These are phyloP conservation scores for Oryza coarctata DNA, from an alignment of 176 grass and related monocot genomes.

Conservation along the genomic window DNA sequence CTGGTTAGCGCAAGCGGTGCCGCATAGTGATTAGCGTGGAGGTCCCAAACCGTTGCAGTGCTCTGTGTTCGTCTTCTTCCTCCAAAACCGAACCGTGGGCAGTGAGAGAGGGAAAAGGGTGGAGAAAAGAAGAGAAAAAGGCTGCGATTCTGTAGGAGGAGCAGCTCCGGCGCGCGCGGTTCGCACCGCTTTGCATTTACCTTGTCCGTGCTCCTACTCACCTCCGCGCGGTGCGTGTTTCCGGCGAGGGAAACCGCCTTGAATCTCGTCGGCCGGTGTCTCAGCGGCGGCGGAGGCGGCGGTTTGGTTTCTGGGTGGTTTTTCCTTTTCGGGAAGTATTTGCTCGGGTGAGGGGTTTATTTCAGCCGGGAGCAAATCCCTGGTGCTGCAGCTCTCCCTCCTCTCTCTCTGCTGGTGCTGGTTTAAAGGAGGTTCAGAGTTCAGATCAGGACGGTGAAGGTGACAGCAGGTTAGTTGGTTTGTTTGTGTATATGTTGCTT, in stretches of 20 bases:
- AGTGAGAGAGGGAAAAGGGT: no score
- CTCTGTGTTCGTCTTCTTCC: not conserved
- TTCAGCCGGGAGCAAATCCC: not conserved
- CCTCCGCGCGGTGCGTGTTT: not conserved
- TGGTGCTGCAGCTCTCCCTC: not conserved
- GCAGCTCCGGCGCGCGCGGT: not conserved
- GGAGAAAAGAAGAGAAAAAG: not conserved
- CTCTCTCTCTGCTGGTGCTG: not conserved
- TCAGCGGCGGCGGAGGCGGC: not conserved
- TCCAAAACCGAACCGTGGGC: not conserved
- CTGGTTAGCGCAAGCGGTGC: not conserved
- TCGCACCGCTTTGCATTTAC: not conserved
- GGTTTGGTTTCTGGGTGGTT: not conserved
- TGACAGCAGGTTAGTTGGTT: not conserved
- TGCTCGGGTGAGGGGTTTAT: not conserved
- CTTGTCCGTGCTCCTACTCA: not conserved
- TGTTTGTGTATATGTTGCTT: not conserved
- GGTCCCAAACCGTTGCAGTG: conserved; percentile 24
- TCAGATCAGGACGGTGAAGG: conserved; percentile 2
- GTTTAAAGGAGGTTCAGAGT: not conserved
- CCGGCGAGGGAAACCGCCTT: not conserved
- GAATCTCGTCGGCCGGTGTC: no score
- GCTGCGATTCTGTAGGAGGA: not conserved
- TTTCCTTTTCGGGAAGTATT: not conserved
- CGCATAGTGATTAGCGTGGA: not conserved